These are phyloP conservation scores for Cardamine occulta DNA, from an alignment of 345 rosid species.

Conservation along the genomic window DNA sequence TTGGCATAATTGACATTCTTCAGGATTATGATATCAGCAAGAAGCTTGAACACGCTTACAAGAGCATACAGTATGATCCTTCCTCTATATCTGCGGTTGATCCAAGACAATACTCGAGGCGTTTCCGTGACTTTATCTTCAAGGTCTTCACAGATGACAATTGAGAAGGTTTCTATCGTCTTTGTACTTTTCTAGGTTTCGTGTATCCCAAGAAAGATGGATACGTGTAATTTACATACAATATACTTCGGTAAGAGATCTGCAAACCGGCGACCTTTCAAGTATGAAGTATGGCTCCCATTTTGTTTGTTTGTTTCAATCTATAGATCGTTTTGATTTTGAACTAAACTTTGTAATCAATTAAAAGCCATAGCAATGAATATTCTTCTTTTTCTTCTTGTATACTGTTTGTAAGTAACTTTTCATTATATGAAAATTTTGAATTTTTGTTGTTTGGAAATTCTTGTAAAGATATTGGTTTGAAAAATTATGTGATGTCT, in stretches of 20 bases:
- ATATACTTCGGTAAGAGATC: neutral
- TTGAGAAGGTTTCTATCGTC: conserved; percentile 11
- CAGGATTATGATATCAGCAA: conserved; percentile 94
- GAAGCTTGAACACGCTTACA: conserved; percentile 88
- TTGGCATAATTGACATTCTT: conserved; percentile 89
- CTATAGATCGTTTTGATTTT: conserved; percentile 11
- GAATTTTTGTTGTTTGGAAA: neutral
- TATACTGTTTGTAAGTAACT: neutral
- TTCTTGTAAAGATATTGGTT: neutral
- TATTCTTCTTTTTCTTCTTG: neutral
- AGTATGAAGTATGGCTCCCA: neutral
- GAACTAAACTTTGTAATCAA: conserved; percentile 3
- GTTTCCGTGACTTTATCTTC: conserved; percentile 82
- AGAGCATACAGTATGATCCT: conserved; percentile 84
- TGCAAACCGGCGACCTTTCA: conserved; percentile 1
- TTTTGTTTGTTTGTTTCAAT: conserved; percentile 13
- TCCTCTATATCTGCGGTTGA: conserved; percentile 85
- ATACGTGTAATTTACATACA: neutral
- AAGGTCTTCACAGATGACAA: conserved; percentile 68
- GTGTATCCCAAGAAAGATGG: conserved; percentile 26
- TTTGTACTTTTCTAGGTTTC: conserved; percentile 18
- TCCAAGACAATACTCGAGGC: conserved; percentile 78
- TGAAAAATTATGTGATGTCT: neutral
- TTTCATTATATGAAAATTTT: neutral
- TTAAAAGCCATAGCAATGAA: conserved; percentile 17